Conservation (phyloP, 106 monocot genomes). For the Vanilla planifolia region DNA sequence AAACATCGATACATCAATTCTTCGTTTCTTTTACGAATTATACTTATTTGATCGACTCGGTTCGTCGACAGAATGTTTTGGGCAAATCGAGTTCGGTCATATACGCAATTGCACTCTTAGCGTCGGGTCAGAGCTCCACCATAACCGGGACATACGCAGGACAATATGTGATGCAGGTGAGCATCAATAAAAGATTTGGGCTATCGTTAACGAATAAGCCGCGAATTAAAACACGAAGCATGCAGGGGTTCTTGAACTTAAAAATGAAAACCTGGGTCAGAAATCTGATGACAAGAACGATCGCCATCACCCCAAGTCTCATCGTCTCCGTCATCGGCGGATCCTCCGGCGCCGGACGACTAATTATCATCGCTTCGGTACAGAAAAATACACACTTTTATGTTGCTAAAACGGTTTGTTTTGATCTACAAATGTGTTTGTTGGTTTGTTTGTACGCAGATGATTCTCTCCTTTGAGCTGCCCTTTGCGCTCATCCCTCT, state of each 20-base stretch:
- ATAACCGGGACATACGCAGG: conserved; percentile 89
- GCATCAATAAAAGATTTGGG: not conserved
- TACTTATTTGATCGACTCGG: not conserved
- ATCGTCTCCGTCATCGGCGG: conserved; percentile 76
- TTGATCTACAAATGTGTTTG: no score
- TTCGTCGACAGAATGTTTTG: conserved; percentile 46
- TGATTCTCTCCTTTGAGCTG: conserved; percentile 83
- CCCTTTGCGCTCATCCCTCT: conserved; percentile 86
- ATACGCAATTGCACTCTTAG: conserved; percentile 68
- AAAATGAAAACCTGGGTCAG: conserved; percentile 71
- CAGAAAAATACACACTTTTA: no score
- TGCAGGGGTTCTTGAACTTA: conserved; percentile 72
- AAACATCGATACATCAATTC: not conserved
- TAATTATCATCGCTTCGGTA: conserved; percentile 88
- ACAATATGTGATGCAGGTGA: conserved; percentile 85
- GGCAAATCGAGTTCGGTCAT: conserved; percentile 66
- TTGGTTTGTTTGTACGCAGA: conserved; percentile 26
- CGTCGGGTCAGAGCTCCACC: conserved; percentile 80
- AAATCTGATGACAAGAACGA: conserved; percentile 59
- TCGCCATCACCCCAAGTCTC: conserved; percentile 75
- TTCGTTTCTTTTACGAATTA: not conserved
- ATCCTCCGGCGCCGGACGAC: conserved; percentile 61
- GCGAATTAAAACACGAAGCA: not conserved
- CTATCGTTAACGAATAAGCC: not conserved
- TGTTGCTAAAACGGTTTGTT: no score